Base-by-base conservation (phyloP, 768 basidiomycete genomes). In the Lactarius pseudohatsudake region DNA sequence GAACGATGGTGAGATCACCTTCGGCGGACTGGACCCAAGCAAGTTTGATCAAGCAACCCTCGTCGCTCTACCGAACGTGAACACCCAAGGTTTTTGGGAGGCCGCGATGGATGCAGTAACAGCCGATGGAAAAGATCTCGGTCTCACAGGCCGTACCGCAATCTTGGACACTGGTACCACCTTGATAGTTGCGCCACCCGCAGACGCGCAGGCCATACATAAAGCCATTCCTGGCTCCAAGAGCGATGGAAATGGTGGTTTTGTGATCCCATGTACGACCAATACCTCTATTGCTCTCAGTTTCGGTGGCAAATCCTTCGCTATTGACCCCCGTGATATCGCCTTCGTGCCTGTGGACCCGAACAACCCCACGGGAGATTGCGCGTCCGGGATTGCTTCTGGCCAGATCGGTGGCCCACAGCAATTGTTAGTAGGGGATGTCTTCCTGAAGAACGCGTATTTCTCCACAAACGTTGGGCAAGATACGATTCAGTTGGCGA, bases 1-100 rank as follows among this genome's bases (percentile, higher is more conserved):
- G 73, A 88, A 89, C 70, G 89, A 92, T 70, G 92, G 92, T 59
- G 83, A 92, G 77, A 82, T 94, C 65, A 92, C 92, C 9, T 90
- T 95, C 69, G 93, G 92, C 40, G 88, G 83, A 15, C 81, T 92
- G 40, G 90, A 94, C 76, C 15, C 77, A 10, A 79, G 83, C 68
- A 92, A 93, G 76, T 91, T 92, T 74, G 82, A 87, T 70, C 63
- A 80, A 7, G 66, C 72, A 20, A 87, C 90, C 2, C 79, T 91
- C 43, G 80, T 83, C 53, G 85, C 83, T 0, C 64, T 92, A 59
- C 71, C 76, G 61, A 92, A 91, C 70, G 84, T 90, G 74, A 91
- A 84, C 76, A 56, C 67, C 7, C 67, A 80, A 30, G 91, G 92
- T 45, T 95, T 94, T 80, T 95, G 93, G 94, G 90, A 93, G 79